These are phyloP conservation scores for Leccinum holopus DNA, from an alignment of 1,284 basidiomycete genomes.

Conservation along the genomic window DNA sequence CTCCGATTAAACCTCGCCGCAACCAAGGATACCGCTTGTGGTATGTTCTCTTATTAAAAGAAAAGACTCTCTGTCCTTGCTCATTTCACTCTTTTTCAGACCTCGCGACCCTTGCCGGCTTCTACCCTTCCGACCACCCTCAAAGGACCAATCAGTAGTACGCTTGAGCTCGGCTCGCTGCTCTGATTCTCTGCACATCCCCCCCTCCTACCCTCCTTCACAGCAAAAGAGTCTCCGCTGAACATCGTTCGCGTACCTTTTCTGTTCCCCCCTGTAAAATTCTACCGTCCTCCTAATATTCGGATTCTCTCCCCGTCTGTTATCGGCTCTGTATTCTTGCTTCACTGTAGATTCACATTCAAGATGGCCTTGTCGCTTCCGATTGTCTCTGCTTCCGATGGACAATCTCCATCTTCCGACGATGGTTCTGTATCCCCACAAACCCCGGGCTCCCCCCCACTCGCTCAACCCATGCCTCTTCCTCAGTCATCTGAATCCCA, in stretches of 20 bases:
- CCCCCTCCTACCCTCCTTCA: conserved; percentile 19
- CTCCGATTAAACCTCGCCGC: conserved; percentile 51
- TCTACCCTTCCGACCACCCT: conserved; percentile 50
- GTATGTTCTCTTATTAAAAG: conserved; percentile 38
- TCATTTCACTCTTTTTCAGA: conserved; percentile 41
- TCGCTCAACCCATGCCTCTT: conserved; percentile 39
- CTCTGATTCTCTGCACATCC: conserved; percentile 36
- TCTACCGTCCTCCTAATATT: conserved; percentile 28
- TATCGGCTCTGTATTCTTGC: conserved; percentile 14
- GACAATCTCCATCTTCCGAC: conserved; percentile 43
- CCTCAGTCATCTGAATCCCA: conserved; percentile 25
- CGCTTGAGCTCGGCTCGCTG: conserved; percentile 75
- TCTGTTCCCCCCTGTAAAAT: conserved; percentile 17
- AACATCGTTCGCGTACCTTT: conserved; percentile 53
- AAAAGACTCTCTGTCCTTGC: not conserved
- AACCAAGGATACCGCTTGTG: conserved; percentile 79
- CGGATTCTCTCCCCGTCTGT: conserved; percentile 1
- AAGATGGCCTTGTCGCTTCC: conserved; percentile 57
- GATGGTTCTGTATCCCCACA: conserved; percentile 48
- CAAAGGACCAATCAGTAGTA: conserved; percentile 37
- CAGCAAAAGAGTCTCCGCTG: conserved; percentile 51
- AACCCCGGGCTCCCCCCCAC: conserved; percentile 49
- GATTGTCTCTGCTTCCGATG: conserved; percentile 42
- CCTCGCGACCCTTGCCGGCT: conserved; percentile 96
- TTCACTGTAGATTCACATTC: conserved; percentile 24